Evolutionary conservation across 768 basidiomycete genomes (phyloP).

Genomic region (Lentinus tigrinus): DNA sequence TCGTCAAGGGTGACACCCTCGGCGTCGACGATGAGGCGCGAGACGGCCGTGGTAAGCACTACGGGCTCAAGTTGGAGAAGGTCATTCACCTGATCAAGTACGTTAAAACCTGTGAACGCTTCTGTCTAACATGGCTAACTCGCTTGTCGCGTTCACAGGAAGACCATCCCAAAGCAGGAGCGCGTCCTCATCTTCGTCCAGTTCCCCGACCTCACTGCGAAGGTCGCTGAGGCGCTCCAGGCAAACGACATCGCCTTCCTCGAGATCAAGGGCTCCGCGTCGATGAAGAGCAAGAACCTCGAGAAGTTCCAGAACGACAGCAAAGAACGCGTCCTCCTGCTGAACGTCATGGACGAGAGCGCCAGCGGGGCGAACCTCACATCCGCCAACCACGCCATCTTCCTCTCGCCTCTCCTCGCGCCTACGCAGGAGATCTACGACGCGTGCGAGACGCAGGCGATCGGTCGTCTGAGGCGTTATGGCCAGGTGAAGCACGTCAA

Average conservation of each 20-base stretch:
- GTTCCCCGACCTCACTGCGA: constrained; percentile 90
- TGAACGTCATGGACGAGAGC: constrained; percentile 94
- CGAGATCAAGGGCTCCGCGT: constrained; percentile 78
- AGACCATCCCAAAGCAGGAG: constrained; percentile 68
- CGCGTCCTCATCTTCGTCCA: constrained; percentile 94
- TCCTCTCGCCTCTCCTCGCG: constrained; percentile 88
- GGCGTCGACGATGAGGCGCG: constrained; percentile 77
- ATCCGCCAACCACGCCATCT: constrained; percentile 91
- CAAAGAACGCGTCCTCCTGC: constrained; percentile 74
- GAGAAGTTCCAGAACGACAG: constrained; percentile 84
- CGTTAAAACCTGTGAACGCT: constrained; percentile 14
- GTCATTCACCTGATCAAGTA: constrained; percentile 77
- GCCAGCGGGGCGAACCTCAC: constrained; percentile 94
- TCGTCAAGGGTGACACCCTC: constrained; percentile 76
- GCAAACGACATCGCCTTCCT: constrained; percentile 73
- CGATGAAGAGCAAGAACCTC: constrained; percentile 76
- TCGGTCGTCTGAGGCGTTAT: constrained; percentile 80
- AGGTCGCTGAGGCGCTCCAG: constrained; percentile 79
- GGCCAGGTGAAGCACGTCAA: constrained; percentile 80
- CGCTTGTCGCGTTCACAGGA: constrained; percentile 38
- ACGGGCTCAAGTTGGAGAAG: constrained; percentile 78
- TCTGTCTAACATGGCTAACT: neutral
- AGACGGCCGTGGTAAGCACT: constrained; percentile 74
- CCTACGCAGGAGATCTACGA: constrained; percentile 81
- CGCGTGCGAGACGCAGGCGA: constrained; percentile 79